Evolutionary conservation across 2,329 filamentous ascomycete species (phyloP).

Genomic region (Mollisia scopiformis): DNA sequence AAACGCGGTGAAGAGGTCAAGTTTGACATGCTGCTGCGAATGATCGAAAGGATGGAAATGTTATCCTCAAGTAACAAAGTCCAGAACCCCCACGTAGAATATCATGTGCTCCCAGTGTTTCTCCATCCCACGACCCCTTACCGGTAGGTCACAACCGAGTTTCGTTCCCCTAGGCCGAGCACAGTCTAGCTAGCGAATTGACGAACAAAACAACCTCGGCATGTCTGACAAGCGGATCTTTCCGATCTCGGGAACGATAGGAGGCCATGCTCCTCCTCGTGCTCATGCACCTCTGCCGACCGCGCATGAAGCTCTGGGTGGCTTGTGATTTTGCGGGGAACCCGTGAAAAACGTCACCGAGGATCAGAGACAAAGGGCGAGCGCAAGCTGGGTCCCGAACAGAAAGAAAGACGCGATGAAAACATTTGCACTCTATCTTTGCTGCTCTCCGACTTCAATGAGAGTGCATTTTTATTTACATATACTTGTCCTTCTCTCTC

Average conservation of each 20-base stretch:
- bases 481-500: not conserved
- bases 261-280: not conserved
- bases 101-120: too few species aligned
- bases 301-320: not conserved
- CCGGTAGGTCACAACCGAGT: too few species aligned
- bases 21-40: too few species aligned
- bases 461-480: not conserved
- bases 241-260: not conserved
- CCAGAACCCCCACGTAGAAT: too few species aligned
- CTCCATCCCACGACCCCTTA: too few species aligned
- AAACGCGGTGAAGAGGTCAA: too few species aligned
- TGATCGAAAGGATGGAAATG: too few species aligned
- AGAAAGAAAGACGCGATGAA: not conserved
- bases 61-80: too few species aligned
- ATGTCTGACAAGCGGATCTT: not conserved
- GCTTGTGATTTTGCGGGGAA: conserved; percentile 2
- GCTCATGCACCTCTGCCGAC: not conserved
- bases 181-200: not conserved
- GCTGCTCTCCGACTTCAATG: not conserved
- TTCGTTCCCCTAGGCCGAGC: not conserved
- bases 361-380: not conserved
- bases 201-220: not conserved
- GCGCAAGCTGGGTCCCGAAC: not conserved
- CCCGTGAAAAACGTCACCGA: not conserved
- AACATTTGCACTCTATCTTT: not conserved